Conservation (phyloP, 1,284 basidiomycete species). For the Fistulinella staudtii region DNA sequence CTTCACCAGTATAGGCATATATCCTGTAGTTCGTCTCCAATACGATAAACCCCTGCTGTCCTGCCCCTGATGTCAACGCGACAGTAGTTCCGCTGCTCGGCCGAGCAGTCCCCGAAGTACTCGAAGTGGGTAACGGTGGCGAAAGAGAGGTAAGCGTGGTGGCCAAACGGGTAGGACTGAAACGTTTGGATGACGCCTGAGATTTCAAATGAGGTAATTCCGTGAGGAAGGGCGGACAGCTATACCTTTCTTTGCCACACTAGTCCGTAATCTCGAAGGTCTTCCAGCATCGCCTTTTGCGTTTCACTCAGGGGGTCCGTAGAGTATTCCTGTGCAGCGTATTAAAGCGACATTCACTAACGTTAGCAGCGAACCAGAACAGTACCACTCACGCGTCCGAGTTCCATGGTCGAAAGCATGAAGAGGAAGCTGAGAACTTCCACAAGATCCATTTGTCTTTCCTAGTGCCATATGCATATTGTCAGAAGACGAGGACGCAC, state of each 20-base stretch:
- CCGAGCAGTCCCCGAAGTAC: slow-evolving; percentile 40
- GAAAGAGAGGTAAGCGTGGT: slow-evolving; percentile 89
- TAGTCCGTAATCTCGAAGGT: slow-evolving; percentile 93
- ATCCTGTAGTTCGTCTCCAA: slow-evolving; percentile 98
- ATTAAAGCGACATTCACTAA: slow-evolving; percentile 2
- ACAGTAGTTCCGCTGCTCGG: slow-evolving; percentile 18
- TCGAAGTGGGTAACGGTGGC: slow-evolving; percentile 63
- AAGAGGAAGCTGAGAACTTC: slow-evolving; percentile 94
- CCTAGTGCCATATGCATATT: slow-evolving; percentile 39
- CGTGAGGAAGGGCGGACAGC: slow-evolving; percentile 1
- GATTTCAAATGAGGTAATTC: slow-evolving; percentile 6
- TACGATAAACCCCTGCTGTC: slow-evolving; percentile 86
- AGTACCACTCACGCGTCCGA: slow-evolving; percentile 63
- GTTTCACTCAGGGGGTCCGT: slow-evolving; percentile 77
- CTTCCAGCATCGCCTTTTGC: slow-evolving; percentile 85
- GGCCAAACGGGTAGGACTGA: slow-evolving; percentile 94
- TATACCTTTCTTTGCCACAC: slow-evolving; percentile 76
- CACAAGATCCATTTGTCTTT: slow-evolving; percentile 86
- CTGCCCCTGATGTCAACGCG: slow-evolving; percentile 43
- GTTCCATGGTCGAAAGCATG: slow-evolving; percentile 92
- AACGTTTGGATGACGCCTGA: slow-evolving; percentile 69
- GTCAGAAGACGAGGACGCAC: slow-evolving; percentile 5
- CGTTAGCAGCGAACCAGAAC: slow-evolving; percentile 2
- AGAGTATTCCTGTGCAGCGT: slow-evolving; percentile 93
- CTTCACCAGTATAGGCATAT: slow-evolving; percentile 93